Evolutionary conservation across 1,284 basidiomycete species (phyloP).

Genomic region (Boletus smithii): DNA sequence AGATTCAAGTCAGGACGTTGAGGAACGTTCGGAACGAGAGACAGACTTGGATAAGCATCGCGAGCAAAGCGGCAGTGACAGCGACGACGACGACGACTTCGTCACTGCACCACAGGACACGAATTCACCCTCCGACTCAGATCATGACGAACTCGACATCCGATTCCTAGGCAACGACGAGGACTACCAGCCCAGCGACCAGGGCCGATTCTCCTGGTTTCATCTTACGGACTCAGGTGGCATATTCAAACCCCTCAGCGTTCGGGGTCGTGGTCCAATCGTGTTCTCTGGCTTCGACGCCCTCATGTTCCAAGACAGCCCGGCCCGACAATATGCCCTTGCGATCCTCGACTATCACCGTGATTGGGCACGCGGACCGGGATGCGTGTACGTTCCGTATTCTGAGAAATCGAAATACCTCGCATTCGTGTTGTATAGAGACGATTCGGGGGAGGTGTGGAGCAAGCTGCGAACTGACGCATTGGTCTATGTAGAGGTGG

Average conservation of each 20-base stretch:
- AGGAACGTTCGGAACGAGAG: neutral
- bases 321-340: slow-evolving; percentile 2
- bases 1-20: neutral
- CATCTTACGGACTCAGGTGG: slow-evolving; percentile 6
- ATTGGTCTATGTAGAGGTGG: slow-evolving; percentile 7
- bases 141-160: neutral
- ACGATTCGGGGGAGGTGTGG: slow-evolving; percentile 10
- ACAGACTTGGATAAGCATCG: neutral
- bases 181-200: neutral
- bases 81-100: neutral
- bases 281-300: neutral
- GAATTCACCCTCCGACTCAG: neutral
- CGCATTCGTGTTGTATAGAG: slow-evolving; percentile 5
- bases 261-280: slow-evolving; percentile 10
- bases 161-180: slow-evolving; percentile 6
- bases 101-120: neutral
- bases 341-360: slow-evolving; percentile 12
- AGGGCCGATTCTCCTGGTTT: neutral
- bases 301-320: neutral
- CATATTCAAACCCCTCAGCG: slow-evolving; percentile 3
- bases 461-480: slow-evolving; percentile 2
- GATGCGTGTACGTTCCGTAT: slow-evolving; percentile 8
- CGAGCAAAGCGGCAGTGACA: neutral
- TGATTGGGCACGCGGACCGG: slow-evolving; percentile 4
- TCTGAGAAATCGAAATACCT: slow-evolving; percentile 7